Conservation (phyloP, 2,329 filamentous ascomycete genomes). For the Aureobasidium subglaciale region DNA sequence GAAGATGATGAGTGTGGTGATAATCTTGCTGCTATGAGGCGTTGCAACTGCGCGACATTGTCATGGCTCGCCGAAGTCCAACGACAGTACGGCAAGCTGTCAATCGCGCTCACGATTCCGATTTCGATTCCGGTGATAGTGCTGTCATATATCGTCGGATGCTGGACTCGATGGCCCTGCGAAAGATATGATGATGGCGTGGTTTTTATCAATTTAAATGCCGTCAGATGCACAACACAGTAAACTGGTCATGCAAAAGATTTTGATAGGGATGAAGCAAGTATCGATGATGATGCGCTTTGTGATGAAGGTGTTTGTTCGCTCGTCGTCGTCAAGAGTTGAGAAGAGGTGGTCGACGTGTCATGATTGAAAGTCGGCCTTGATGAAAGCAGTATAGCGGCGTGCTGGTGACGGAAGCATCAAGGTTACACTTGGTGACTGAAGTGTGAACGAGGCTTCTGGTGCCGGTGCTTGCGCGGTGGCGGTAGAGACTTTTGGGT, state of each 20-base stretch:
- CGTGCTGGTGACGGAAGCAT: no score
- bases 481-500: background rate
- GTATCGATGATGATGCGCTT: background rate
- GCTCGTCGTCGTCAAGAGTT: background rate
- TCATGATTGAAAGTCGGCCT: background rate
- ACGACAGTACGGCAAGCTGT: background rate
- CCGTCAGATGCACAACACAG: no score
- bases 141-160: background rate
- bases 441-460: background rate
- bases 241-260: no score
- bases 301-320: background rate
- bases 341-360: background rate
- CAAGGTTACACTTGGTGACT: background rate
- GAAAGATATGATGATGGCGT: background rate
- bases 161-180: background rate
- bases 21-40: background rate
- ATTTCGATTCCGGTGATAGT: background rate
- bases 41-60: background rate
- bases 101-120: background rate
- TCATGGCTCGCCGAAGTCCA: background rate
- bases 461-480: background rate
- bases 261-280: background rate
- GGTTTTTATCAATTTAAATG: no score
- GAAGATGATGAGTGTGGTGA: background rate
- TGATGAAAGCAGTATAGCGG: no score